Evolutionary conservation across 2,329 filamentous ascomycete species (phyloP).

Genomic region (Penicillium sp.): DNA sequence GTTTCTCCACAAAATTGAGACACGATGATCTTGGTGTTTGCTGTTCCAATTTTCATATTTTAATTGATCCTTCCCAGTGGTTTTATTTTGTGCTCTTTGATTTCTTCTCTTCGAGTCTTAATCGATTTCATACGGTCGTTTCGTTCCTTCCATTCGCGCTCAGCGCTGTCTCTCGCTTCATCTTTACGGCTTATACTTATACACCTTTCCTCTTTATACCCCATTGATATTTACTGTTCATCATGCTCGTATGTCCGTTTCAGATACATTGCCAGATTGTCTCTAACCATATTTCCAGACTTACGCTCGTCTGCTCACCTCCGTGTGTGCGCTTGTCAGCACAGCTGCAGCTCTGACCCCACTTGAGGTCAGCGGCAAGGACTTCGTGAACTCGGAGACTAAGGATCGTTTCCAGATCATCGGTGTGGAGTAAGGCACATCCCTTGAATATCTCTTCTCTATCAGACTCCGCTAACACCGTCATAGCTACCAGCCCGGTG

Average conservation of each 20-base stretch:
- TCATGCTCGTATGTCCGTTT: conserved; percentile 25
- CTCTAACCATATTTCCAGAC: conserved; percentile 18
- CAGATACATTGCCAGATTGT: not conserved
- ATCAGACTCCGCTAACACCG: conserved; percentile 10
- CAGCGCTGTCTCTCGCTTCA: conserved; percentile 26
- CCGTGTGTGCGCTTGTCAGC: conserved; percentile 45
- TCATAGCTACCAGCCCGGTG: conserved; percentile 62
- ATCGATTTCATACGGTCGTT: not conserved
- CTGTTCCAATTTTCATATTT: not conserved
- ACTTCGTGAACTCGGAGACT: conserved; percentile 62
- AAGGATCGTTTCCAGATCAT: conserved; percentile 63
- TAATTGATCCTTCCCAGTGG: not conserved
- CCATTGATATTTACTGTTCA: conserved; percentile 6
- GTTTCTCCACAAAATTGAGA: not conserved
- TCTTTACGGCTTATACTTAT: not conserved
- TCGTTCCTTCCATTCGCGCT: conserved; percentile 17
- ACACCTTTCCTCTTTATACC: conserved; percentile 1
- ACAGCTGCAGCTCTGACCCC: conserved; percentile 56
- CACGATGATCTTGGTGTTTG: not conserved
- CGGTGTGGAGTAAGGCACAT: conserved; percentile 57
- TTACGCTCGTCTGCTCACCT: conserved; percentile 39
- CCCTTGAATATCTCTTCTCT: conserved; percentile 1
- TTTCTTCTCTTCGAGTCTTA: not conserved
- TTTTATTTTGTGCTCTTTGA: not conserved
- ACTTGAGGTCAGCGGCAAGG: conserved; percentile 58